Evolutionary conservation across 441 rosid genomes (phyloP).

Genomic region (Codiaeum variegatum): DNA sequence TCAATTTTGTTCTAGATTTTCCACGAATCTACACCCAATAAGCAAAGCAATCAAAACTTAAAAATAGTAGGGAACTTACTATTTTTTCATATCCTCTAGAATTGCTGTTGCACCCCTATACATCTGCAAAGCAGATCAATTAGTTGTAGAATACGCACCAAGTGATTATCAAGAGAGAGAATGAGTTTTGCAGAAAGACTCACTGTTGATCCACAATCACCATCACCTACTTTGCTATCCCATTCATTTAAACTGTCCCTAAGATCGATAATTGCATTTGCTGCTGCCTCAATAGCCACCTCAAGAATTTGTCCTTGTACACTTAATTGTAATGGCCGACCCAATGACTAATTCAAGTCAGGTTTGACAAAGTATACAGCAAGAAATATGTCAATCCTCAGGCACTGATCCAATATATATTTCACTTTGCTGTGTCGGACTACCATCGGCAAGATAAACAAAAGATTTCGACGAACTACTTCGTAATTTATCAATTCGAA

Average conservation of each 20-base stretch:
- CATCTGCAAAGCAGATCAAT: conserved; percentile 54
- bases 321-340: conserved; percentile 63
- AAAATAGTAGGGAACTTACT: conserved; percentile 40
- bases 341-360: conserved; percentile 45
- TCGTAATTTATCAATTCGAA: background rate
- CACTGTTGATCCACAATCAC: conserved; percentile 96
- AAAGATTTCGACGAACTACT: background rate
- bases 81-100: conserved; percentile 78
- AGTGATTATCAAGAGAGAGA: conserved; percentile 15
- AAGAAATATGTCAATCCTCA: background rate
- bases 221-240: conserved; percentile 97
- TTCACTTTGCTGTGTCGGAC: background rate
- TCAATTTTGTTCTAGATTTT: background rate
- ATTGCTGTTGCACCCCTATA: conserved; percentile 76
- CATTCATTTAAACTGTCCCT: conserved; percentile 82
- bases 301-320: conserved; percentile 70
- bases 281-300: conserved; percentile 84
- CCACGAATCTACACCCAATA: background rate
- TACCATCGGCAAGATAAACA: background rate
- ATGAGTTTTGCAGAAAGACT: conserved; percentile 31
- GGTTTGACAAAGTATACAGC: background rate
- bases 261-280: conserved; percentile 55
- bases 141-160: conserved; percentile 9
- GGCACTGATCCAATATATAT: background rate
- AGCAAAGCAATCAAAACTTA: conserved; percentile 5